Evolutionary conservation across 2,329 filamentous ascomycete species (phyloP).

Genomic region (Orbilia oligospora): DNA sequence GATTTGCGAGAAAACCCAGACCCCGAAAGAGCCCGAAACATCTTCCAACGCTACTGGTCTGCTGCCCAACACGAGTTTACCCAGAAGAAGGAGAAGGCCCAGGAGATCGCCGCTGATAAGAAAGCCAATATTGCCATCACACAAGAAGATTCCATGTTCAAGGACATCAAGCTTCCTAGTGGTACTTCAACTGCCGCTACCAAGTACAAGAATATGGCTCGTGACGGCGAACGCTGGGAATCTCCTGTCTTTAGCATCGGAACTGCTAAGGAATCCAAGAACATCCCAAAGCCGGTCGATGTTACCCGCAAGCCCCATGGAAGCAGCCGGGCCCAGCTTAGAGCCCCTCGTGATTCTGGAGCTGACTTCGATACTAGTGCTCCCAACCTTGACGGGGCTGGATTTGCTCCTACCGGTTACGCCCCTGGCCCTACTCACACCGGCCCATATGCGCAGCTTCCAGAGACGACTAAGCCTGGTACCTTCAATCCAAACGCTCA

Average conservation of each 20-base stretch:
- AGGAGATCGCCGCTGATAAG: constrained; percentile 75
- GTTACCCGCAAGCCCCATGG: constrained; percentile 75
- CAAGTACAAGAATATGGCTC: constrained; percentile 89
- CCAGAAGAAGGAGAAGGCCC: constrained; percentile 83
- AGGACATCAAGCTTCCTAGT: constrained; percentile 84
- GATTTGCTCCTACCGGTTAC: constrained; percentile 15
- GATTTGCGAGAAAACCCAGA: constrained; percentile 76
- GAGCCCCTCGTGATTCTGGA: constrained; percentile 49
- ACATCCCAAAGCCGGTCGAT: constrained; percentile 75
- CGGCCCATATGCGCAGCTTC: constrained; percentile 43
- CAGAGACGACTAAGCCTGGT: constrained; percentile 36
- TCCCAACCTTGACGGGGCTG: constrained; percentile 39
- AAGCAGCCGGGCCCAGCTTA: constrained; percentile 65
- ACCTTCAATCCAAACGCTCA: background rate
- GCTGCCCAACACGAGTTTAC: constrained; percentile 81
- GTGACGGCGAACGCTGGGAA: constrained; percentile 93
- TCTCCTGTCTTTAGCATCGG: constrained; percentile 94
- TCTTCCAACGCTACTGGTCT: constrained; percentile 86
- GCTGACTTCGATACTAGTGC: constrained; percentile 48
- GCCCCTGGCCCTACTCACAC: constrained; percentile 27
- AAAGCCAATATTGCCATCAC: constrained; percentile 88
- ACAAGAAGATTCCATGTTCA: constrained; percentile 92
- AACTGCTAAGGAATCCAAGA: constrained; percentile 78
- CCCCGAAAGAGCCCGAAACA: constrained; percentile 80
- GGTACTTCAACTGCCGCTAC: constrained; percentile 94